phyloP scores from a whole-genome alignment of 2,329 filamentous ascomycete genomes.

The Xylaria hypoxylon region DNA sequence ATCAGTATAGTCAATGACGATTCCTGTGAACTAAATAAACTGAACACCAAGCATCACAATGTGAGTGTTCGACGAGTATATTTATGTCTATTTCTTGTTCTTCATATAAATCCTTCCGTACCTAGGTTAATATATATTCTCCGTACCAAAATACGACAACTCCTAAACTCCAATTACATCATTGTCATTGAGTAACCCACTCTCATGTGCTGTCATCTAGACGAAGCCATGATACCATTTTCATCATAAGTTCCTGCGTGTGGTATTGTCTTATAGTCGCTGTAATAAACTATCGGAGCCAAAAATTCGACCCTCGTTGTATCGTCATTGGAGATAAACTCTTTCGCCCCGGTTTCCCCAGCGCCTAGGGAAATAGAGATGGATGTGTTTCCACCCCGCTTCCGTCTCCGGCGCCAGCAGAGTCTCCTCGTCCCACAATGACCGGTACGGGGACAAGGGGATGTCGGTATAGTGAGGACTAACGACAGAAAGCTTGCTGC shows the following conservation, averaged over 20 bases:
- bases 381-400: slow-evolving; percentile 37
- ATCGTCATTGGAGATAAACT: slow-evolving; percentile 10
- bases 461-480: slow-evolving; percentile 47
- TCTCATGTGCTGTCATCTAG: slow-evolving; percentile 45
- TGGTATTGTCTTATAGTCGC: slow-evolving; percentile 18
- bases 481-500: slow-evolving; percentile 30
- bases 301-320: background rate
- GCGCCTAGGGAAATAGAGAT: slow-evolving; percentile 39
- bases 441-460: slow-evolving; percentile 48
- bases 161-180: slow-evolving; percentile 29
- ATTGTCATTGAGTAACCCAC: slow-evolving; percentile 31
- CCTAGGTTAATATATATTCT: slow-evolving; percentile 6
- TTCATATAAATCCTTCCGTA: background rate
- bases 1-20: background rate
- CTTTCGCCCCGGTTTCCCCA: slow-evolving; percentile 29
- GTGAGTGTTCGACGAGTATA: background rate
- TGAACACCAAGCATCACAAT: background rate
- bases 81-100: slow-evolving; percentile 14
- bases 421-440: slow-evolving; percentile 41
- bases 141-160: background rate
- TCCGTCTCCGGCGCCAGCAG: slow-evolving; percentile 33
- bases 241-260: slow-evolving; percentile 18
- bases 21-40: background rate
- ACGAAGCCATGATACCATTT: slow-evolving; percentile 42
- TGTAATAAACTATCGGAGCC: slow-evolving; percentile 13